Percentiles rank a stretch among this genome's conserved stretches.
phyloP scores from a whole-genome alignment of 805 yeast genomes.

The Kregervanrija delftensis region DNA sequence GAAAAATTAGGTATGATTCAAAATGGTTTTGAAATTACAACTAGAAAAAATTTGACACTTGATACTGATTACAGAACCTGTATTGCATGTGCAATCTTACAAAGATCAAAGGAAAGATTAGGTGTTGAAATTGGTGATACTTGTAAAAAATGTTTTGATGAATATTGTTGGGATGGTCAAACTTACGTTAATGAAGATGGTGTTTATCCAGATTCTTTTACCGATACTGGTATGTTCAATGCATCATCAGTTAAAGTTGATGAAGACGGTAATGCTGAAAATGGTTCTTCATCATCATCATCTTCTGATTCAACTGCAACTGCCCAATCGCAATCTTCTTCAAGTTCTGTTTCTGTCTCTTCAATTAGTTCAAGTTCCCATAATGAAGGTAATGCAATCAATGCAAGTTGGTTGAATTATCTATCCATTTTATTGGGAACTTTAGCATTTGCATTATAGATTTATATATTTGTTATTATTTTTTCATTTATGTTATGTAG shows the following conservation, averaged over 20 bases:
- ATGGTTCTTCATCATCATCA: neutral
- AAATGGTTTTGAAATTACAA: conserved; percentile 69
- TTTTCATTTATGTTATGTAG: neutral
- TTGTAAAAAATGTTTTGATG: conserved; percentile 63
- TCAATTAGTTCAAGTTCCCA: no score
- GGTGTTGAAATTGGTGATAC: conserved; percentile 56
- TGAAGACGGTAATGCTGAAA: neutral
- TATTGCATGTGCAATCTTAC: conserved; percentile 75
- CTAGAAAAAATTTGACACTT: conserved; percentile 59
- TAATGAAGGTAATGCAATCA: no score
- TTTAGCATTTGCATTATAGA: neutral
- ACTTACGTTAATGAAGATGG: conserved; percentile 12
- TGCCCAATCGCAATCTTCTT: no score
- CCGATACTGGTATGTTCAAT: conserved; percentile 29
- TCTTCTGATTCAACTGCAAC: neutral
- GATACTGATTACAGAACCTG: conserved; percentile 68
- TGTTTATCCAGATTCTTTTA: conserved; percentile 29
- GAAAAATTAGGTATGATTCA: conserved; percentile 54
- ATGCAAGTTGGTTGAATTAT: no score
- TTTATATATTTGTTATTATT: neutral
- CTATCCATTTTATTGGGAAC: no score
- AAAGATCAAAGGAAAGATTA: conserved; percentile 68
- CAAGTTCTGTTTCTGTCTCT: no score
- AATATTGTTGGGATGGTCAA: conserved; percentile 53
- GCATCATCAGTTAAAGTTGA: no score